Base-by-base conservation (phyloP, 164 flowering plant genomes). In the Houttuynia cordata region DNA sequence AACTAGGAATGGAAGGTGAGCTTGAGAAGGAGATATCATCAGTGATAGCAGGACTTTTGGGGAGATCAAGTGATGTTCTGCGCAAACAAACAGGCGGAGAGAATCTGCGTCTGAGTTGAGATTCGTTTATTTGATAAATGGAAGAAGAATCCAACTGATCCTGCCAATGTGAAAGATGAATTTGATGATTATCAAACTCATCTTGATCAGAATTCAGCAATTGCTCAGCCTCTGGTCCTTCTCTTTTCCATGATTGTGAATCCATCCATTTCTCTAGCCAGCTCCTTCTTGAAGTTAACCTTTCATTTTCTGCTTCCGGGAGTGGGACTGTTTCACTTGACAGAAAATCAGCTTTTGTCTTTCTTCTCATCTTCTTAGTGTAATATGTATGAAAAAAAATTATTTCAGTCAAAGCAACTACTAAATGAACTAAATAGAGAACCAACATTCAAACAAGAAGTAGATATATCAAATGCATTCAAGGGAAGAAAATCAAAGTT, bases 241-340 rank as follows among this genome's bases (percentile, higher is more conserved):
- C 75, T 40, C 80, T 74, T 64, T 70, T 79, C 7, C 73, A 18
- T 50, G 80, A 53, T 59, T 81, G 83, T 37, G 81, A 63, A 64
- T 86, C 84, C 40, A 83, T 82, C 85, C 87, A 83, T 66, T 86
- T 74, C 59, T 89, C 88, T 59, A 89, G 63, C 93, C 91, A 86
- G 64, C 75, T 76, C 71, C 74, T 64, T 58, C 76, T 78, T 47
- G 76, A 80, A 57, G 63, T 62, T 19, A 62, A 64, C 42, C 69
- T 72, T 53, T 68, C 66, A 21, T 71, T 64, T 42, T 81, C 85
- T 9, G 78, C 59, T 58, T 83, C 90, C 8, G 57, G 57, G 14
- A 23, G 88, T 45, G 49, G 49, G 49, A 45, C 49, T 45, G 49
- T 14, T 45, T 45, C 49, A 10, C 10, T 45, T 30, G 37, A 30